These are phyloP conservation scores for Giardia duodenalis DNA, from an alignment of 208 protist species.

Conservation along the genomic window DNA sequence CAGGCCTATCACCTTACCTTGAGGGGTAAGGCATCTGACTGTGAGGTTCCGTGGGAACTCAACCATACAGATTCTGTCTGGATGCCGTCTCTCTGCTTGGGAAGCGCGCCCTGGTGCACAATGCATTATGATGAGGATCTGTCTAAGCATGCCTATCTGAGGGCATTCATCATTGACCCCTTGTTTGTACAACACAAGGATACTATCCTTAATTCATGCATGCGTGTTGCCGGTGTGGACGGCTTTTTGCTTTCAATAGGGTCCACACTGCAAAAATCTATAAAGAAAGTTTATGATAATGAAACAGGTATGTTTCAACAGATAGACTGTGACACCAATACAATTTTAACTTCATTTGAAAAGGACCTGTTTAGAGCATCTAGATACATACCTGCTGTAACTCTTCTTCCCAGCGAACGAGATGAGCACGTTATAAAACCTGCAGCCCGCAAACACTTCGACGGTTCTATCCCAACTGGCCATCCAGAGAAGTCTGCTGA, in stretches of 20 bases:
- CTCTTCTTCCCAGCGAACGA: not conserved
- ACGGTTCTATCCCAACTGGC: not conserved
- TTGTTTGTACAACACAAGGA: slow-evolving; percentile 19
- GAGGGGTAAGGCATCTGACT: not conserved
- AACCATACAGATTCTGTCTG: not conserved
- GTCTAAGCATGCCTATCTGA: not conserved
- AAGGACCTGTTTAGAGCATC: slow-evolving; percentile 20
- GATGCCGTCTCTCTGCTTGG: not conserved
- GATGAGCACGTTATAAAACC: not conserved
- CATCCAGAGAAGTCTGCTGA: not conserved
- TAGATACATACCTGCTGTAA: not conserved
- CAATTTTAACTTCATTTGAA: slow-evolving; percentile 24
- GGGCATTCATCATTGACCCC: not conserved
- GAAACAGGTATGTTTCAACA: not conserved
- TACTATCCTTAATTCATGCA: not conserved
- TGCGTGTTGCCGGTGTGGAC: not conserved
- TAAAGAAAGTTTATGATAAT: not conserved
- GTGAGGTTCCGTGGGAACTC: not conserved
- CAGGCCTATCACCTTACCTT: not conserved
- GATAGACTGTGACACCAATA: not conserved
- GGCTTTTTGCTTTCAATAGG: not conserved
- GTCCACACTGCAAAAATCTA: not conserved
- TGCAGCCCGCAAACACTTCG: not conserved
- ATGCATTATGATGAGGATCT: slow-evolving; percentile 4
- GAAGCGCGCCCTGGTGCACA: not conserved